Percentiles rank a stretch among this genome's conserved stretches.
These are phyloP conservation scores for Schizopora paradoxa DNA, from an alignment of 1,284 basidiomycete species.

Conservation along the genomic window DNA sequence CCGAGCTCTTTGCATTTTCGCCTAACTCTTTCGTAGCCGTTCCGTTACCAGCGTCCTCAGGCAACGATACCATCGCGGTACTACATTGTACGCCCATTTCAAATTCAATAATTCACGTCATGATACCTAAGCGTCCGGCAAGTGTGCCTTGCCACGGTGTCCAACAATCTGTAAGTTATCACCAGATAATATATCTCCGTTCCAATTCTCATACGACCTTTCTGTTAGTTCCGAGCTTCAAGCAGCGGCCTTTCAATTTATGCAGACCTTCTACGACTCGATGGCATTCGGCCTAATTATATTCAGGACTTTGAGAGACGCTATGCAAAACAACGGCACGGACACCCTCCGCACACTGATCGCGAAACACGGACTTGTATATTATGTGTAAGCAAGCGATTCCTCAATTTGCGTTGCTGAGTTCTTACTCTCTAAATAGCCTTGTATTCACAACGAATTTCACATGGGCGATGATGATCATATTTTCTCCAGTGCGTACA, in stretches of 20 bases:
- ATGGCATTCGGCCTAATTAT: slow-evolving; percentile 2
- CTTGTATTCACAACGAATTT: slow-evolving; percentile 1
- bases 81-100: neutral
- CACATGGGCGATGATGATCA: slow-evolving; percentile 1
- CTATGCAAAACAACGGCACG: neutral
- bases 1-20: neutral
- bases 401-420: too few species aligned
- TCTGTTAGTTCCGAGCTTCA: slow-evolving; percentile 1
- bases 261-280: slow-evolving; percentile 12
- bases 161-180: neutral
- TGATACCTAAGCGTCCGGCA: neutral
- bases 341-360: neutral
- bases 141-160: slow-evolving; percentile 8
- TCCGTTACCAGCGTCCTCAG: too few species aligned
- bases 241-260: slow-evolving; percentile 7
- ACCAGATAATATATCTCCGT: too few species aligned
- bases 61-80: too few species aligned
- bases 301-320: neutral
- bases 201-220: too few species aligned
- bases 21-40: too few species aligned
- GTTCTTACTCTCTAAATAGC: neutral
- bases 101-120: too few species aligned
- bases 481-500: slow-evolving; percentile 1
- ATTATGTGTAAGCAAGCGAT: neutral
- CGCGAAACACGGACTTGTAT: neutral